Base-by-base conservation (phyloP, 441 rosid species). In the Populus hybrid region DNA sequence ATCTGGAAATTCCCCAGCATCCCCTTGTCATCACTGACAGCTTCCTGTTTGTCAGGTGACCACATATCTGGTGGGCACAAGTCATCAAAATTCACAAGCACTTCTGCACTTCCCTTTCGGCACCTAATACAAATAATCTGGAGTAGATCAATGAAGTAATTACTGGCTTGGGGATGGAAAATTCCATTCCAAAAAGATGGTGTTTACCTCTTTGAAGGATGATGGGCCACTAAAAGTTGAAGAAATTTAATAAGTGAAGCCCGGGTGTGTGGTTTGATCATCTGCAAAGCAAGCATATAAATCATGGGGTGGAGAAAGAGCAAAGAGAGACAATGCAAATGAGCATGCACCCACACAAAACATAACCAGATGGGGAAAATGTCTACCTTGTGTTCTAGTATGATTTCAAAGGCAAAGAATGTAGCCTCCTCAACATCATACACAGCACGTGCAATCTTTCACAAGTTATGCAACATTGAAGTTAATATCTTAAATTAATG, bases 391-490 rank as follows among this genome's bases (percentile, higher is more conserved):
- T 86, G 94, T 61, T 70, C 79, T 50, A 89, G 76, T 77, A 95
- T 91, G 80, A 95, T 92, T 77, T 94, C 95, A 82, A 94, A 94
- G 78, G 93, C 92, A 78, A 81, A 81, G 64, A 88, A 68, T 7
- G 98, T 94, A 75, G 99, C 98, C 85, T 95, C 98, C 88, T 95
- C 98, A 63, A 92, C 84, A 74, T 95, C 99, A 86, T 92, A 92
- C 36, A 92, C 88, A 82, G 97, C 99, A 76, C 90, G 91, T 61
- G 93, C 91, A 84, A 95, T 91, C 98, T 94, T 84, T 79, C 68
- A 79, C 10, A 75, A 69, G 67, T 38, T 76, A 80, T 66, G 40
- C 30, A 81, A 67, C 18, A 36, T 6, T 78, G 73, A 81, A 66
- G 78, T 81, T 66, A 81, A 76, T 72, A 77, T 65, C 78, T 65